Conservation (phyloP, 2,329 filamentous ascomycete genomes). For the Cladorrhinum sp. region DNA sequence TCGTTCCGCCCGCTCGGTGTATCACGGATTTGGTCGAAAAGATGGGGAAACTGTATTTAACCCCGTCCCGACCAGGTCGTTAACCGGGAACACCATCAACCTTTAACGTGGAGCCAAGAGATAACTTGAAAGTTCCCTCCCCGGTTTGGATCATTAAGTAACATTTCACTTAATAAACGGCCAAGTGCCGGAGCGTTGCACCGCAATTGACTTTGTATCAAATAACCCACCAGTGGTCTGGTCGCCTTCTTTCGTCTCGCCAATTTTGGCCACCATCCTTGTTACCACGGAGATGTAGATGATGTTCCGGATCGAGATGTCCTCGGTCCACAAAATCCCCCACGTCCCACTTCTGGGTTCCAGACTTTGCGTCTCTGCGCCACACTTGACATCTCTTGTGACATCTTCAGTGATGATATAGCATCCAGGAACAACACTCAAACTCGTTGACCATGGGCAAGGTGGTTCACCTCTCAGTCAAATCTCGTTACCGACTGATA, state of each 20-base stretch:
- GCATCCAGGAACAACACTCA: background rate
- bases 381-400: too few relatives aligned
- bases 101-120: background rate
- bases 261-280: background rate
- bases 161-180: background rate
- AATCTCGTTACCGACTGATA: constrained; percentile 3
- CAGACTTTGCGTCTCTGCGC: background rate
- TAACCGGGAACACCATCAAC: background rate
- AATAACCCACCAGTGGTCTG: background rate
- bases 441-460: background rate
- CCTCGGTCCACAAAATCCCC: background rate
- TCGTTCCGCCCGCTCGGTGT: background rate
- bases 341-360: background rate
- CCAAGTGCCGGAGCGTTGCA: background rate
- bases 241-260: too few relatives aligned
- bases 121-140: background rate
- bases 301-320: background rate
- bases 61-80: background rate
- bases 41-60: background rate
- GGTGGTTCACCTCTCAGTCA: background rate
- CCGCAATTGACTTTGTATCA: background rate
- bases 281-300: background rate
- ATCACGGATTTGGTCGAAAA: background rate
- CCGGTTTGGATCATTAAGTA: background rate
- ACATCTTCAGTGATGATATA: background rate